Percentiles rank a stretch among this genome's conserved stretches.
These are phyloP conservation scores for Umbilicus rupestris DNA, from an alignment of 164 flowering plant species.

Conservation along the genomic window DNA sequence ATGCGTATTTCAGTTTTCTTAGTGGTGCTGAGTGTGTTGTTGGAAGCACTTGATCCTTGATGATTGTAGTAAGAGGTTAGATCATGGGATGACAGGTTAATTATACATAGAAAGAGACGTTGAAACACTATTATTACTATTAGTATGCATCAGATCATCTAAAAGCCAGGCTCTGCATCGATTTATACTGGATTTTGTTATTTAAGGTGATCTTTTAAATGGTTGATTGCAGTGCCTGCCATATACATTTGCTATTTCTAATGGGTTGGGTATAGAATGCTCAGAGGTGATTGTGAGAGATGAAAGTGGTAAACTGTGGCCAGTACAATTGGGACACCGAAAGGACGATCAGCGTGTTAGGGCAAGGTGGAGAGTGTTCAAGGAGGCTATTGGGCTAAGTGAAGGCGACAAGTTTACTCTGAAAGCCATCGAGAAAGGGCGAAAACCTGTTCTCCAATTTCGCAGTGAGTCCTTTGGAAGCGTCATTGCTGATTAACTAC, in stretches of 20 bases:
- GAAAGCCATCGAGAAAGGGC: neutral
- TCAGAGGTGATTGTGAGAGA: constrained; percentile 7
- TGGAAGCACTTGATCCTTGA: no score
- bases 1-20: no score
- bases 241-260: neutral
- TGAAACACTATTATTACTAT: no score
- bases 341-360: neutral
- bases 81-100: no score
- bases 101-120: no score
- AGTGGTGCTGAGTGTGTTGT: no score
- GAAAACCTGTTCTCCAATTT: neutral
- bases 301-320: constrained; percentile 10
- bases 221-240: constrained; percentile 11
- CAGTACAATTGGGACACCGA: neutral
- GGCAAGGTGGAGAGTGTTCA: constrained; percentile 10
- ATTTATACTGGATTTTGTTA: no score
- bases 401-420: constrained; percentile 11
- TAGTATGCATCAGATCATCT: no score
- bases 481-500: no score
- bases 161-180: no score
- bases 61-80: no score
- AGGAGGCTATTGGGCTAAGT: constrained; percentile 7
- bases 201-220: neutral
- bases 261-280: neutral
- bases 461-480: neutral